Base-by-base conservation (phyloP, 805 yeast genomes). In the Yarrowia porcina region DNA sequence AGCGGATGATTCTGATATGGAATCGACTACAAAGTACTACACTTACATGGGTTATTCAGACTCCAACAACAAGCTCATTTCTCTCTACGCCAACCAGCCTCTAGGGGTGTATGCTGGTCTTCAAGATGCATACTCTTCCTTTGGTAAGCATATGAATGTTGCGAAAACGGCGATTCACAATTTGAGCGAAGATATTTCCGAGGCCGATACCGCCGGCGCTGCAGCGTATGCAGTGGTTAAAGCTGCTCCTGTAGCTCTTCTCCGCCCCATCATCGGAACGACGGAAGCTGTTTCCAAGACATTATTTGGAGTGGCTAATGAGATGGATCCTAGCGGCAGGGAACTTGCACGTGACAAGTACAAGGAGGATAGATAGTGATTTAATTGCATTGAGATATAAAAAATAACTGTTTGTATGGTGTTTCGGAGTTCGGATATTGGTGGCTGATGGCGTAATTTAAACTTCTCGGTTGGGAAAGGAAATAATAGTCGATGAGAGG, bases 231-330 rank as follows among this genome's bases (percentile, higher is more conserved):
- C 90, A 1, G 78, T 90, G 13, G 86, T 89, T 13, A 83, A 82
- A 66, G 90, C 88, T 0, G 84, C 96, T 0, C 97, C 97, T 0
- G 83, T 90, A 15, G 86, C 90, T 18, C 73, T 92, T 15, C 79
- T 92, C 1, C 74, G 97, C 44, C 97, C 97, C 1, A 80, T 90
- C 65, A 90, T 92, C 68, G 98, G 97, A 1, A 90, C 96, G 0
- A 88, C 97, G 0, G 97, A 90, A 71, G 96, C 96, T 0, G 79
- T 92, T 7, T 87, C 93, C 6, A 88, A 85, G 69, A 82, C 96
- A 0, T 77, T 92, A 57, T 81, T 90, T 76, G 98, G 98, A 0
- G 79, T 92, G 8, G 85, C 90, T 41, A 91, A 90, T 71, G 88
- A 87, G 65, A 75, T 92, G 33, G 93, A 90, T 71, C 87, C 91